phyloP scores from a whole-genome alignment of 108 stramenopile genomes.

The Halocafeteria seosinensis region DNA sequence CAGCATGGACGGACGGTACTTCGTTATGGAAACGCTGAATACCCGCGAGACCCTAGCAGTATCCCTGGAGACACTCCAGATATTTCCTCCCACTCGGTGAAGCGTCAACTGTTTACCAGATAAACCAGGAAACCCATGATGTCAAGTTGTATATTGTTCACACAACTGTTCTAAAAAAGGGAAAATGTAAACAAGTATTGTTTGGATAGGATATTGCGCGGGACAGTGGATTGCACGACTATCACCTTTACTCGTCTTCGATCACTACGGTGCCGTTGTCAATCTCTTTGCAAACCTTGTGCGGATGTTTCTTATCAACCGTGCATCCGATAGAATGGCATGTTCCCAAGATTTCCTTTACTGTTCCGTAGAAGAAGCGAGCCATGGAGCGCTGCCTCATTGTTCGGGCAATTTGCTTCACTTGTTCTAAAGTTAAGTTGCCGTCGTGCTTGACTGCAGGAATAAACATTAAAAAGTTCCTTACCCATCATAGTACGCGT shows the following conservation, averaged over 20 bases:
- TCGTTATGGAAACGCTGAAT: neutral
- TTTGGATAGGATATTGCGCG: too few species aligned
- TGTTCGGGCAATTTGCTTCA: constrained; percentile 89
- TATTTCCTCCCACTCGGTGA: too few species aligned
- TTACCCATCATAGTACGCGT: constrained; percentile 39
- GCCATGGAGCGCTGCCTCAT: constrained; percentile 97
- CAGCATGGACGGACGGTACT: constrained; percentile 5
- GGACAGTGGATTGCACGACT: too few species aligned
- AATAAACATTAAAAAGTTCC: too few species aligned
- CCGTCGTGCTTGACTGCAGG: constrained; percentile 99
- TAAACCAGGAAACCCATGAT: too few species aligned
- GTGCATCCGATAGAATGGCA: constrained; percentile 98
- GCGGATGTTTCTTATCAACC: constrained; percentile 90
- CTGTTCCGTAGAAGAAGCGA: constrained; percentile 70
- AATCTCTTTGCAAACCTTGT: constrained; percentile 45
- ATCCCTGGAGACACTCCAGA: too few species aligned
- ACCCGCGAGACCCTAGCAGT: too few species aligned
- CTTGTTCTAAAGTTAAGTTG: constrained; percentile 93
- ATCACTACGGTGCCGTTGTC: neutral
- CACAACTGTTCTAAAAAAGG: too few species aligned
- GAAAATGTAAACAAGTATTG: too few species aligned
- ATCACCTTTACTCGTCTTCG: neutral
- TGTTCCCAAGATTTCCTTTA: constrained; percentile 97
- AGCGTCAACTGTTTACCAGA: too few species aligned
- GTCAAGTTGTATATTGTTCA: too few species aligned